A percentile compares a stretch with the other conserved stretches of the same genome.
Conservation (phyloP, 306 rosid species). For the Rosa lucieae region DNA sequence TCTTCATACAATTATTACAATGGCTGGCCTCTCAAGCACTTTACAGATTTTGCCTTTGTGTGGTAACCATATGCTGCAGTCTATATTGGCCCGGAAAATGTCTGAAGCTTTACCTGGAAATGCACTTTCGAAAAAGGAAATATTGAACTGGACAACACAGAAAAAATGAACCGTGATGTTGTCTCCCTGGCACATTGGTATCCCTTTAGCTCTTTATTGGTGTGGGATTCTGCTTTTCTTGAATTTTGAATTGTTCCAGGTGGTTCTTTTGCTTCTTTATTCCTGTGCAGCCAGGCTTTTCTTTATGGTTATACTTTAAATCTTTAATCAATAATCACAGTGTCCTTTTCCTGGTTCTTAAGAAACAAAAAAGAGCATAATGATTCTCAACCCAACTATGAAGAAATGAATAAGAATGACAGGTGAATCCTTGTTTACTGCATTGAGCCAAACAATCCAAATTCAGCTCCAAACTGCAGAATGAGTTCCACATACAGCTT, state of each 20-base stretch:
- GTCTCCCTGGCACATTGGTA: conserved; percentile 19
- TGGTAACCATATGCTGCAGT: conserved; percentile 23
- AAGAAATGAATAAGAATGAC: background rate
- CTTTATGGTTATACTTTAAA: conserved; percentile 24
- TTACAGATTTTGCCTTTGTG: conserved; percentile 33
- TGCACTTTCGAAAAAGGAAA: conserved; percentile 37
- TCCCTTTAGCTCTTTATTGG: conserved; percentile 6
- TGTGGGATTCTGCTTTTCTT: conserved; percentile 24
- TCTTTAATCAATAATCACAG: conserved; percentile 11
- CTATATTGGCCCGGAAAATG: conserved; percentile 26
- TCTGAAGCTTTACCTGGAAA: conserved; percentile 27
- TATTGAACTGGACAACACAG: conserved; percentile 34
- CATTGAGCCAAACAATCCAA: background rate
- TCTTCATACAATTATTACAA: conserved; percentile 6
- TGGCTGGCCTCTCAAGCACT: conserved; percentile 9
- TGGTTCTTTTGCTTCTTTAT: conserved; percentile 36
- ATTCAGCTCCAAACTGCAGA: background rate
- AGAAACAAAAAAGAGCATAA: background rate
- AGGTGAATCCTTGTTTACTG: background rate
- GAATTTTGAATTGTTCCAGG: conserved; percentile 26
- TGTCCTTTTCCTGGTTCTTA: conserved; percentile 4
- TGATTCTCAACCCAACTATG: background rate
- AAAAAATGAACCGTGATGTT: conserved; percentile 26
- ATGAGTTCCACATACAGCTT: background rate
- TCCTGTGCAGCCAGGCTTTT: conserved; percentile 34